Evolutionary conservation across 441 rosid species (phyloP).

Genomic region (Populus tomentosa): DNA sequence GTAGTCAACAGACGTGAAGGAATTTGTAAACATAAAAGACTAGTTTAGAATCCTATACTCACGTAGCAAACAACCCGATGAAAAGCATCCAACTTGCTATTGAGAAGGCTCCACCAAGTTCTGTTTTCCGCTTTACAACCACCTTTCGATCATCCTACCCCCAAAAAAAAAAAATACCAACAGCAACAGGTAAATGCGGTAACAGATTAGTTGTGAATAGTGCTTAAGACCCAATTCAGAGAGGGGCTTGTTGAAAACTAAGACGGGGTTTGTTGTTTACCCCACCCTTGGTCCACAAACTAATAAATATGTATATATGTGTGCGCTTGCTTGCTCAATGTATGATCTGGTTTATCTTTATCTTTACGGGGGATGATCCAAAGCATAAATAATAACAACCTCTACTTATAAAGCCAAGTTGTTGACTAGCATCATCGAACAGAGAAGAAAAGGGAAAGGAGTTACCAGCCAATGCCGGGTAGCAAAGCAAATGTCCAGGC

Average conservation of each 20-base stretch:
- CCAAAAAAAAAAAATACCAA: neutral
- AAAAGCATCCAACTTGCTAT: conserved; percentile 96
- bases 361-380: no score
- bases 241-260: no score
- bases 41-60: conserved; percentile 34
- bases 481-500: conserved; percentile 83
- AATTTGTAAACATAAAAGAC: conserved; percentile 4
- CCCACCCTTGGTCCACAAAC: no score
- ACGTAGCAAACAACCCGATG: conserved; percentile 90
- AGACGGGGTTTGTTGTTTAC: no score
- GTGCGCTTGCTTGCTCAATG: no score
- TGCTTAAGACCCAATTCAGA: no score
- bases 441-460: neutral
- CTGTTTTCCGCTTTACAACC: conserved; percentile 86
- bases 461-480: conserved; percentile 98
- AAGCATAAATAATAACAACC: no score
- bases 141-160: conserved; percentile 77
- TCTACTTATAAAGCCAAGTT: no score
- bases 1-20: neutral
- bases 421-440: neutral
- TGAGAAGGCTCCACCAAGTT: conserved; percentile 90
- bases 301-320: no score
- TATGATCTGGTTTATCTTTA: no score
- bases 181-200: neutral
- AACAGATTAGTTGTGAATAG: no score